phyloP scores from a whole-genome alignment of 1,139 yeast species.

The Kodamaea arcana region DNA sequence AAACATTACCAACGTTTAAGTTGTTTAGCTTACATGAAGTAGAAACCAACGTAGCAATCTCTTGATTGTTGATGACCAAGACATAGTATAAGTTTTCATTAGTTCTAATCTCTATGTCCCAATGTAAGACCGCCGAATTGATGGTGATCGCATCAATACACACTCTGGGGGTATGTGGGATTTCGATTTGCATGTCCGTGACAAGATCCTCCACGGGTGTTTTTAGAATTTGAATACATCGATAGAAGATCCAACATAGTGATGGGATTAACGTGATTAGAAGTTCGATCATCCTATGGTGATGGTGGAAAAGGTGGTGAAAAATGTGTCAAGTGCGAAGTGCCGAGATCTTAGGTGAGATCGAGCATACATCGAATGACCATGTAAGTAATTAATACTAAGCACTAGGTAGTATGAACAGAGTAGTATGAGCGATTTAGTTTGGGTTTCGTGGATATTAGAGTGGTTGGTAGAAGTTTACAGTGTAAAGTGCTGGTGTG shows the following conservation, averaged over 20 bases:
- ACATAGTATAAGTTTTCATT: constrained; percentile 36
- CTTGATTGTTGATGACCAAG: constrained; percentile 33
- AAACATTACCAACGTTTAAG: constrained; percentile 25
- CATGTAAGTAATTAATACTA: too few relatives aligned
- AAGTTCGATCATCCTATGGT: constrained; percentile 31
- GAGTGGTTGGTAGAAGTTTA: too few relatives aligned
- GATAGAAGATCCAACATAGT: constrained; percentile 38
- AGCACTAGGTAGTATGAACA: too few relatives aligned
- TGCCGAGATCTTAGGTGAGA: too few relatives aligned
- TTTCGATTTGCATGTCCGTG: constrained; percentile 35
- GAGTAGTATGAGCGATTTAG: too few relatives aligned
- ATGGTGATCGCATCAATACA: constrained; percentile 36
- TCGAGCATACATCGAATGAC: too few relatives aligned
- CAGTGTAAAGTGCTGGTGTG: too few relatives aligned
- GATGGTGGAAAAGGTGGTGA: neutral
- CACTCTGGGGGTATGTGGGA: constrained; percentile 39
- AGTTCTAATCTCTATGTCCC: constrained; percentile 36
- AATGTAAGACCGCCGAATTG: constrained; percentile 34
- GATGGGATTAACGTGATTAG: constrained; percentile 43
- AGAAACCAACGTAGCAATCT: constrained; percentile 36
- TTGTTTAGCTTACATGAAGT: constrained; percentile 37
- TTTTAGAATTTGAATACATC: constrained; percentile 32
- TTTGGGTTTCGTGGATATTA: too few relatives aligned
- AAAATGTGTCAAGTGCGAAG: neutral
- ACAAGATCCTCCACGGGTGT: constrained; percentile 38